These are phyloP conservation scores for Pseudocercospora vitis DNA, from an alignment of 2,329 filamentous ascomycete genomes.

Conservation along the genomic window DNA sequence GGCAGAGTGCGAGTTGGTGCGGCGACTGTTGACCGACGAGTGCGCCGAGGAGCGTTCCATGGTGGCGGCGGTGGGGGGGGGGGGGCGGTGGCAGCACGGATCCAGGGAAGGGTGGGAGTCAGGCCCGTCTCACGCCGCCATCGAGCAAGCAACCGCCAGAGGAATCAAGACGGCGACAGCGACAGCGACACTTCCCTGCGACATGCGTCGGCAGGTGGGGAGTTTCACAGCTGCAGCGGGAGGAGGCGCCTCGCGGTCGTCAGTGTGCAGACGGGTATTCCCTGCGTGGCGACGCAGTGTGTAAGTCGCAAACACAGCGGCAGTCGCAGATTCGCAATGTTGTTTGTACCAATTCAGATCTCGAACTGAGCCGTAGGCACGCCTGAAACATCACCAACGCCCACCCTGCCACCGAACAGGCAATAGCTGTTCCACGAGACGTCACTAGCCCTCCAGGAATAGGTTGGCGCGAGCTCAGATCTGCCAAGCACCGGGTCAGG, in stretches of 20 bases:
- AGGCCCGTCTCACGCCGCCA: neutral
- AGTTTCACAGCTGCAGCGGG: neutral
- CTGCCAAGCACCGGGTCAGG: neutral
- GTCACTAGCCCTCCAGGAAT: neutral
- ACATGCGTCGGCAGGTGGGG: slow-evolving; percentile 2
- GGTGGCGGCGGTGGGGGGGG: slow-evolving; percentile 11
- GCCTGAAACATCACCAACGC: neutral
- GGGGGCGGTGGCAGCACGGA: neutral
- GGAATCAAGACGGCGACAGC: no score
- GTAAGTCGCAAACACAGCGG: no score
- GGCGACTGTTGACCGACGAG: slow-evolving; percentile 39
- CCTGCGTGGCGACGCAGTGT: no score
- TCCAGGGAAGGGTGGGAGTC: no score
- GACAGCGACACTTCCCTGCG: neutral
- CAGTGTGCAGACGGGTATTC: no score
- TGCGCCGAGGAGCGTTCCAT: slow-evolving; percentile 35
- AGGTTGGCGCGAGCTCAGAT: neutral
- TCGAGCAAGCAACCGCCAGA: neutral
- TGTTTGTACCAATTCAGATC: neutral
- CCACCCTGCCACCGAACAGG: neutral
- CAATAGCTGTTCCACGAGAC: neutral
- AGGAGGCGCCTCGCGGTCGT: neutral
- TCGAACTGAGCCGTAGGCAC: no score
- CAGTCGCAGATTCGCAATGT: no score
- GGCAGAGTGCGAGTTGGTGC: slow-evolving; percentile 46